Conservation (phyloP, 768 basidiomycete species). For the Tremella fuciformis region DNA sequence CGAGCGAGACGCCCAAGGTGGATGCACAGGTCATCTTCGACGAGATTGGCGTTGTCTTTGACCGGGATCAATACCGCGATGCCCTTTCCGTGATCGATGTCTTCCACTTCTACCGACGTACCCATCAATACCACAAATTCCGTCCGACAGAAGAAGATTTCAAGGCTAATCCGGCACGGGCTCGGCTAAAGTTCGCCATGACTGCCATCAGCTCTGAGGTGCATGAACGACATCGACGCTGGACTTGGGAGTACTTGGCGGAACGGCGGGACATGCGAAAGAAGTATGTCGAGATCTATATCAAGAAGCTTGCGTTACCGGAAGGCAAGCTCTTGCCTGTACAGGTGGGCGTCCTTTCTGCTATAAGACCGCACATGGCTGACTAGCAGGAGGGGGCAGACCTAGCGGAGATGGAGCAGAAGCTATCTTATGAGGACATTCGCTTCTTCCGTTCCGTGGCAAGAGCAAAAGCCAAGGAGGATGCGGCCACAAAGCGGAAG, state of each 20-base stretch:
- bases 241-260: conserved; percentile 89
- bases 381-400: conserved; percentile 38
- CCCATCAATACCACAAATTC: conserved; percentile 74
- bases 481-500: conserved; percentile 66
- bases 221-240: conserved; percentile 73
- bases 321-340: conserved; percentile 60
- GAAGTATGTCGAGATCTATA: conserved; percentile 71
- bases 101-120: conserved; percentile 88
- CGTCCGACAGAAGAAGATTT: conserved; percentile 67
- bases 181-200: conserved; percentile 73
- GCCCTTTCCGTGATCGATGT: conserved; percentile 88
- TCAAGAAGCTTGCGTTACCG: conserved; percentile 58
- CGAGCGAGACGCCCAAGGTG: conserved; percentile 72
- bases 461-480: conserved; percentile 79
- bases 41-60: conserved; percentile 85
- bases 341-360: conserved; percentile 54
- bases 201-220: conserved; percentile 77
- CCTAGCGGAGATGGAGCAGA: conserved; percentile 69
- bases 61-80: conserved; percentile 92
- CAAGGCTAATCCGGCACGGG: conserved; percentile 61
- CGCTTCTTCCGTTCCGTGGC: conserved; percentile 96
- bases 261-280: conserved; percentile 84
- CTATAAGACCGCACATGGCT: not conserved
- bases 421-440: conserved; percentile 88
- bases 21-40: conserved; percentile 85